Conservation (phyloP, 768 basidiomycete genomes). For the Cystofilobasidium bisporidii region DNA sequence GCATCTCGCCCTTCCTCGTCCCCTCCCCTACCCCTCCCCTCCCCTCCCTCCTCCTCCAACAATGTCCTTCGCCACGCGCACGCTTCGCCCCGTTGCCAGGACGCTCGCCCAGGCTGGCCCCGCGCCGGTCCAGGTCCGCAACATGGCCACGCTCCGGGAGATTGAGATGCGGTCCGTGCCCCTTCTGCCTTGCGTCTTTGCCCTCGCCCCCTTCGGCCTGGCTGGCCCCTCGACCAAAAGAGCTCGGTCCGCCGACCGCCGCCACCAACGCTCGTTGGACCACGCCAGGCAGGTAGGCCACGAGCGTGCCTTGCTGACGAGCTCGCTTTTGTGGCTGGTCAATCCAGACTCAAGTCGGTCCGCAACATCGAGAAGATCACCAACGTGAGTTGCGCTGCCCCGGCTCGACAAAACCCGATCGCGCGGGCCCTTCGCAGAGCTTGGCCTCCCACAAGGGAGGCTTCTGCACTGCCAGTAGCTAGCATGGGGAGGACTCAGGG, state of each 20-base stretch:
- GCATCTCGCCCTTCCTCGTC: slow-evolving; percentile 3
- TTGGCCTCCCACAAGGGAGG: not conserved
- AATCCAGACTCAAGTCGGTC: slow-evolving; percentile 60
- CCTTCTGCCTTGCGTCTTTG: not conserved
- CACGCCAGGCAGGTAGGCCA: too few species aligned
- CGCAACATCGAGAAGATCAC: slow-evolving; percentile 99
- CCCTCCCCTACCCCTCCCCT: not conserved
- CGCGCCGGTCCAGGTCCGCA: slow-evolving; percentile 26
- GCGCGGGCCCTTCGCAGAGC: not conserved
- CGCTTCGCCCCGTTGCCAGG: slow-evolving; percentile 23
- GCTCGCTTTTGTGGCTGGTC: not conserved
- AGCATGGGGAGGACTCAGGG: too few species aligned
- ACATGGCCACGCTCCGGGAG: slow-evolving; percentile 85
- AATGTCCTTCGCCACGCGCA: slow-evolving; percentile 26
- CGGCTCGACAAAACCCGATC: slow-evolving; percentile 8
- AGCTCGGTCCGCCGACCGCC: not conserved
- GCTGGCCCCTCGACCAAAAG: not conserved
- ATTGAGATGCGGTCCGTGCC: slow-evolving; percentile 72
- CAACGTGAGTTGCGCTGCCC: slow-evolving; percentile 52
- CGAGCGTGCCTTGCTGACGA: too few species aligned
- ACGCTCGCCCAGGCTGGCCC: slow-evolving; percentile 21
- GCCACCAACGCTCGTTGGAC: not conserved
- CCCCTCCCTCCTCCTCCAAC: not conserved
- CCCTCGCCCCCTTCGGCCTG: not conserved
- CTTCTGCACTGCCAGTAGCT: too few species aligned